These are phyloP conservation scores for Hymenoscyphus repandus DNA, from an alignment of 2,329 filamentous ascomycete species.

Conservation along the genomic window DNA sequence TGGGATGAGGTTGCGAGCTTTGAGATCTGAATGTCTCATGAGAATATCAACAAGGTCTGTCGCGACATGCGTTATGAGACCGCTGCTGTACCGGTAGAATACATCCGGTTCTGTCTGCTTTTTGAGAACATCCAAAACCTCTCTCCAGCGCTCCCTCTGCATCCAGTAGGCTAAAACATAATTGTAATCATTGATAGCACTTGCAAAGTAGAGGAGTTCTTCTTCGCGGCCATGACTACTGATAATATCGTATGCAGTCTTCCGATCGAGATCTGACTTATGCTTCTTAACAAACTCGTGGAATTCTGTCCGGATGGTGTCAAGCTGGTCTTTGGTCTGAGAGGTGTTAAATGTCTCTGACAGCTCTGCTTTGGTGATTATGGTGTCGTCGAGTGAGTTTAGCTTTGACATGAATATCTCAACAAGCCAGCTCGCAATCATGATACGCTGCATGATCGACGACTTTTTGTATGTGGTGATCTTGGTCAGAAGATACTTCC, in stretches of 20 bases:
- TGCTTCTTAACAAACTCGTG: constrained; percentile 83
- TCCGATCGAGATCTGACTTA: constrained; percentile 81
- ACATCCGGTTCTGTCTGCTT: constrained; percentile 88
- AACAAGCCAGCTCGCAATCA: constrained; percentile 92
- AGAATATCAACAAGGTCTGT: constrained; percentile 89
- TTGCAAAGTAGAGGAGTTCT: constrained; percentile 88
- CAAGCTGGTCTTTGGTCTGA: constrained; percentile 68
- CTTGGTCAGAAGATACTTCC: constrained; percentile 85
- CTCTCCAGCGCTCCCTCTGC: constrained; percentile 85
- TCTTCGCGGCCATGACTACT: constrained; percentile 92
- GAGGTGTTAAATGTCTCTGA: constrained; percentile 65
- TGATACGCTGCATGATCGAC: constrained; percentile 84
- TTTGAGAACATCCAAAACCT: constrained; percentile 83
- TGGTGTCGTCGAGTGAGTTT: constrained; percentile 89
- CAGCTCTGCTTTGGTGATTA: constrained; percentile 81
- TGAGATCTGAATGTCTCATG: constrained; percentile 82
- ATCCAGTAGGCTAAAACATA: constrained; percentile 98
- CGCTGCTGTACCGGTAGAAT: constrained; percentile 94
- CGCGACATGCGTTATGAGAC: constrained; percentile 87
- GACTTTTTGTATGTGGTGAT: constrained; percentile 76
- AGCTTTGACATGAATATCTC: constrained; percentile 98
- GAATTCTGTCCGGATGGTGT: constrained; percentile 69
- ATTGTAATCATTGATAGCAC: constrained; percentile 82
- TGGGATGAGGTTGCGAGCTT: constrained; percentile 84
- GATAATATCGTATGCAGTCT: constrained; percentile 92